A percentile compares a stretch with the other conserved stretches of the same genome.
These are phyloP conservation scores for Trapa bicornis DNA, from an alignment of 345 rosid genomes.

Conservation along the genomic window DNA sequence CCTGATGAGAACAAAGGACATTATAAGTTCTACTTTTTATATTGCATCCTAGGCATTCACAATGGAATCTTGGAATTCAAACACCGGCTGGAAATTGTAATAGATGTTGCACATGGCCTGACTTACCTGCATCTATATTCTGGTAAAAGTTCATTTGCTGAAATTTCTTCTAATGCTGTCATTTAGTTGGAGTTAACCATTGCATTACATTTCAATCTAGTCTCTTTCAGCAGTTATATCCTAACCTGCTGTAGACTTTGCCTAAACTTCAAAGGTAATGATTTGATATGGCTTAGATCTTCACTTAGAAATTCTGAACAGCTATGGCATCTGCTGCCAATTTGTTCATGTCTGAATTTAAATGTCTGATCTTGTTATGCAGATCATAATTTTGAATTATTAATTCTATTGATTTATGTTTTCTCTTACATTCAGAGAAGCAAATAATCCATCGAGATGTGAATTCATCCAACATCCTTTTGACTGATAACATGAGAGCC, in stretches of 20 bases:
- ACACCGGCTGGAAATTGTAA: conserved; percentile 84
- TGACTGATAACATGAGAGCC: conserved; percentile 87
- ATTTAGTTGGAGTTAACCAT: neutral
- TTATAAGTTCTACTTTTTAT: neutral
- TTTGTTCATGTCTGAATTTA: neutral
- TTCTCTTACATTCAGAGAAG: conserved; percentile 41
- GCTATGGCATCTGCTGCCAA: neutral
- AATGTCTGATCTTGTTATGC: neutral
- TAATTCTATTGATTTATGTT: neutral
- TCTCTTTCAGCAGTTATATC: neutral
- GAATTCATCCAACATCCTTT: conserved; percentile 86
- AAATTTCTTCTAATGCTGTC: neutral
- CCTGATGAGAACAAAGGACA: neutral
- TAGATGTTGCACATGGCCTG: conserved; percentile 91
- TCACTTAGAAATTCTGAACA: neutral
- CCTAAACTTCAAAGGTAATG: neutral
- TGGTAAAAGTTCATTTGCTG: conserved; percentile 29
- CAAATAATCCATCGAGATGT: conserved; percentile 91
- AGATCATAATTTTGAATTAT: neutral
- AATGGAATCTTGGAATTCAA: conserved; percentile 70
- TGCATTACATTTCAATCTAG: too few species aligned
- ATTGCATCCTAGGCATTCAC: conserved; percentile 32
- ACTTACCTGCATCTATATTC: conserved; percentile 86
- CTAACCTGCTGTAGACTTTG: neutral
- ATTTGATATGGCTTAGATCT: neutral